A percentile compares a stretch with the other conserved stretches of the same genome.
phyloP scores from a whole-genome alignment of 306 rosid genomes.

The Sophora flavescens region DNA sequence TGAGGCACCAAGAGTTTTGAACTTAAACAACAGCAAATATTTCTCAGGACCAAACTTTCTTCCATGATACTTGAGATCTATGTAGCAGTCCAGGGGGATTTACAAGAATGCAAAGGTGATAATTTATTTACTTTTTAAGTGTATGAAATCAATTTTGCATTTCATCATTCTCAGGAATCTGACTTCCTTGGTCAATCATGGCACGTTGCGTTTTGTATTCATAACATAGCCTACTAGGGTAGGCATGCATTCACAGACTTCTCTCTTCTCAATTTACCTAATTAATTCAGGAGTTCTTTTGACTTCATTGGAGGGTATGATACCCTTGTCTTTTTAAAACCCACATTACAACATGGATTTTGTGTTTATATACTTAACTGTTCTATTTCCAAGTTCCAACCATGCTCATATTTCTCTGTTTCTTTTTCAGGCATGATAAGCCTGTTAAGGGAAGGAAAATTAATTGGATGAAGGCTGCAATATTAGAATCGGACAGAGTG shows the following conservation, averaged over 20 bases:
- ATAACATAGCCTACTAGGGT: slow-evolving; percentile 86
- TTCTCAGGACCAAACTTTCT: slow-evolving; percentile 79
- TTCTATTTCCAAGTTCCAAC: not conserved
- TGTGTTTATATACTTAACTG: slow-evolving; percentile 4
- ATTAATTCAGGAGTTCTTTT: slow-evolving; percentile 63
- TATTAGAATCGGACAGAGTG: slow-evolving; percentile 67
- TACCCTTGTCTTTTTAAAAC: not conserved
- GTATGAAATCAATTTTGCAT: not conserved
- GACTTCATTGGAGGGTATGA: slow-evolving; percentile 85
- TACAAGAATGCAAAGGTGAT: too few species aligned
- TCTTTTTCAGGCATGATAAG: slow-evolving; percentile 53
- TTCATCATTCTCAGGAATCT: slow-evolving; percentile 24
- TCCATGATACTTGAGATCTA: slow-evolving; percentile 75
- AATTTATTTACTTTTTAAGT: slow-evolving; percentile 28
- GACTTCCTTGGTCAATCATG: slow-evolving; percentile 35
- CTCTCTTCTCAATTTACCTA: slow-evolving; percentile 65
- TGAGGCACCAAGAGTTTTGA: slow-evolving; percentile 82
- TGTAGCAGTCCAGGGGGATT: slow-evolving; percentile 63
- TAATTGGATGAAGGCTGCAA: slow-evolving; percentile 89
- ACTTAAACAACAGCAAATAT: slow-evolving; percentile 59
- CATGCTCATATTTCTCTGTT: slow-evolving; percentile 8
- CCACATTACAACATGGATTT: not conserved
- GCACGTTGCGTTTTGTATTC: slow-evolving; percentile 83
- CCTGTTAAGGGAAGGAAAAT: slow-evolving; percentile 83
- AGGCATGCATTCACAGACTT: slow-evolving; percentile 65